Evolutionary conservation across 1,139 yeast genomes (phyloP), one percentile per base, ranked within the genome.

Genomic region (Eremothecium gossypii): DNA sequence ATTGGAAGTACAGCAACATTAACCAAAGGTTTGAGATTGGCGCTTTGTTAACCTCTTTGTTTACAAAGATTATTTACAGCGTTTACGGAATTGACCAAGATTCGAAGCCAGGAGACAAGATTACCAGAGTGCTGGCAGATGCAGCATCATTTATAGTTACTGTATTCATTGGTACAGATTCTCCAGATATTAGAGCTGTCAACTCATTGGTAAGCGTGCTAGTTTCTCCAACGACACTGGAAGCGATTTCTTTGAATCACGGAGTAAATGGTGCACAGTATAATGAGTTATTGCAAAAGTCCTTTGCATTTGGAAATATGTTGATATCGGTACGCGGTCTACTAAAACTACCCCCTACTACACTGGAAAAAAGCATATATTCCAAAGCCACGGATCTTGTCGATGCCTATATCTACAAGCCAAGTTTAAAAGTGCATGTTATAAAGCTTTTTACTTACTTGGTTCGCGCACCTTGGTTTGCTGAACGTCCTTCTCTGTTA

Each of bases 401-500:
- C 0, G 66, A 71, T n/a, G 65, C 79, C 0, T 86, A 83, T 56
- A 66, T 77, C 4, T 67, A 68, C 23, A 66, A 71, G 37, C 69
- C 69, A 9, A 54, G 65, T 0, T 65, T 79, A 41, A 74, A 85
- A 47, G 64, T 66, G 29, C 67, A 67, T 12, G 68, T 84, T 1
- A 63, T 85, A 33, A 74, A 73, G 37, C 62, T 86, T 31, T 65
- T 87, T 32, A 74, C 83, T 2, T 68, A 77, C 2, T 63, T 87
- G 38, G 78, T 86, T 1, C 69, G 70, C 28, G 83, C 80, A 0
- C 64, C 68, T 8, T 80, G 91, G 83, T 68, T 69, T 3, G 65
- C 66, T 7, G 71, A 73, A 23, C 75, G 77, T 31, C 95, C 95
- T 2, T 85, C 95, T 1, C 65, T 91, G 42, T 67, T 89, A 34